Evolutionary conservation across 169 alveolate species (phyloP), one percentile per base, ranked within the genome.

Genomic region (Cryptosporidium viatorum): DNA sequence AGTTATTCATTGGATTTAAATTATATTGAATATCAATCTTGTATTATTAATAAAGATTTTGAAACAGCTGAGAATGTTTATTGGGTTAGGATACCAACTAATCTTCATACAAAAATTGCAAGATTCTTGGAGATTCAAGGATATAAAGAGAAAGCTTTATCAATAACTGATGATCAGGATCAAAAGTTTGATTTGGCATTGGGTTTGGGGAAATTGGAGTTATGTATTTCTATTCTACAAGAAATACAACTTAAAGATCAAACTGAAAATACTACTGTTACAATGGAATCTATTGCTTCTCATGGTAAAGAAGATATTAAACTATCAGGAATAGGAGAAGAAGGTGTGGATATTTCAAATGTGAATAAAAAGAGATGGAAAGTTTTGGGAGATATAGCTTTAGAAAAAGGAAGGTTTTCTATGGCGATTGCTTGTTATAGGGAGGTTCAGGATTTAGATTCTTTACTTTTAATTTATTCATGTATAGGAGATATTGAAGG

Each of bases 121-220:
- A 94, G 94, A 69, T 97, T 98, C 91, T 86, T 97, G 85, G 98
- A 97, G 58, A 91, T 94, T 26, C 92, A 95, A 55, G 98, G 98
- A 39, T 92, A 94, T 71, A 94, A 95, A 86, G 97, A 97, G 70
- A 84, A 94, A 86, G 98, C 99, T 37, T 94, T 96, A 75, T 84
- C 93, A 59, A 93, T 96, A 35, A 94, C 99, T 33, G 92, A 85
- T 16, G 98, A 98, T 91, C 92, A 91, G 52, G 98, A 97, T 75
- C 98, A 96, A 68, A 96, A 96, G 91, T 97, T 97, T 89, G 99
- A 97, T 48, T 85, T 97, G 16, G 95, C 98, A 69, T 71, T 98
- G 45, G 91, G 92, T 48, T 85, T 97, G 58, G 97, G 97, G 12
- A 95, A 95, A 60, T 92, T 97, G 43, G 94, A 94, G 50, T 85